These are phyloP conservation scores for Adansonia grandidieri DNA, from an alignment of 441 rosid species.

Conservation along the genomic window DNA sequence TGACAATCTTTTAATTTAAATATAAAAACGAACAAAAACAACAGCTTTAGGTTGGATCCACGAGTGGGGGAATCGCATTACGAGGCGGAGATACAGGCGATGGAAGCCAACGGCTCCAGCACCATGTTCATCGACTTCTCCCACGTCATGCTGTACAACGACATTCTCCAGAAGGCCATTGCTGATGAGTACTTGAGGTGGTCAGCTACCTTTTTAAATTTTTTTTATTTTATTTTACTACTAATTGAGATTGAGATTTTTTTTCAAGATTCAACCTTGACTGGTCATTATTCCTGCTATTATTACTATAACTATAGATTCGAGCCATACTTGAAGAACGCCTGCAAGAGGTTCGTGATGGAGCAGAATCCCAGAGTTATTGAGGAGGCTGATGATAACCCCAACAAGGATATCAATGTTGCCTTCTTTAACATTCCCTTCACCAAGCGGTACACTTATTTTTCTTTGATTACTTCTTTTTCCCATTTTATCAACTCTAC, in stretches of 20 bases:
- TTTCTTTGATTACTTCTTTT: not conserved
- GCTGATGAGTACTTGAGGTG: constrained; percentile 87
- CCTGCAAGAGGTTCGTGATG: constrained; percentile 89
- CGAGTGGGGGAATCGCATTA: constrained; percentile 55
- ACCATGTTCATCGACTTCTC: constrained; percentile 91
- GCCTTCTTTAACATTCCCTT: constrained; percentile 92
- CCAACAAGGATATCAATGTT: constrained; percentile 79
- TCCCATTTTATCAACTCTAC: not conserved
- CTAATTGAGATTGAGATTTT: no score
- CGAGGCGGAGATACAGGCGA: constrained; percentile 75
- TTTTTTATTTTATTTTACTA: constrained; percentile 20
- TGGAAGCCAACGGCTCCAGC: constrained; percentile 69
- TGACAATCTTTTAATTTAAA: not conserved
- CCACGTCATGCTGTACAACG: constrained; percentile 81
- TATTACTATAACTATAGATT: constrained; percentile 41
- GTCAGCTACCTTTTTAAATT: no score
- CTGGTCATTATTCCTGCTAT: no score
- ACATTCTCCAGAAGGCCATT: constrained; percentile 80
- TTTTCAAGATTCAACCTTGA: not conserved
- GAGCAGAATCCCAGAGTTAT: constrained; percentile 65
- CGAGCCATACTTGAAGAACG: constrained; percentile 82
- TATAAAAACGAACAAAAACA: not conserved
- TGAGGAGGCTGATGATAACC: constrained; percentile 63
- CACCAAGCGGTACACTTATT: constrained; percentile 54
- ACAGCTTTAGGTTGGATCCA: constrained; percentile 63